These are phyloP conservation scores for Nakazawaea populi DNA, from an alignment of 805 yeast genomes.

Conservation along the genomic window DNA sequence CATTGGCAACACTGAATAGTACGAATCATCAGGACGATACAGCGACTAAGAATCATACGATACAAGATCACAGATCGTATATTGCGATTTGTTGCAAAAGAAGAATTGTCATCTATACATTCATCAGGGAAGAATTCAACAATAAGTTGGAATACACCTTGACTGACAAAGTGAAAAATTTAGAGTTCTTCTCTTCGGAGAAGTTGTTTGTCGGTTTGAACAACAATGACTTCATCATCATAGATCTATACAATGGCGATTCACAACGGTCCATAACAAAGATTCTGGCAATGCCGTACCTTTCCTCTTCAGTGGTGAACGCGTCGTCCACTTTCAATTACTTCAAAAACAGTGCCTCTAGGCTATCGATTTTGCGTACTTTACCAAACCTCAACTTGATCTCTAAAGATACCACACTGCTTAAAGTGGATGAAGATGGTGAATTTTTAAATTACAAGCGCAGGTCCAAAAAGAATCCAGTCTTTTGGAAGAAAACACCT, in stretches of 20 bases:
- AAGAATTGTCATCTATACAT: slow-evolving; percentile 17
- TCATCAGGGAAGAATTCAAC: slow-evolving; percentile 17
- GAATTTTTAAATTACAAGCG: slow-evolving; percentile 6
- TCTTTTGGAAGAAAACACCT: slow-evolving; percentile 21
- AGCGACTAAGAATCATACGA: not conserved
- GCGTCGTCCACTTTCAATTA: slow-evolving; percentile 10
- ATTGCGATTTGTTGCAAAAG: slow-evolving; percentile 16
- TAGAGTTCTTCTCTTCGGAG: slow-evolving; percentile 20
- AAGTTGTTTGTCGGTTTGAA: slow-evolving; percentile 16
- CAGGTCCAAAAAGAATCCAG: slow-evolving; percentile 7
- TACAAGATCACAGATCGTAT: slow-evolving; percentile 10
- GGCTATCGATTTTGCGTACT: slow-evolving; percentile 4
- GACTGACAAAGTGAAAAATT: slow-evolving; percentile 17
- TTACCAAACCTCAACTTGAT: slow-evolving; percentile 7
- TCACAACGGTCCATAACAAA: slow-evolving; percentile 1
- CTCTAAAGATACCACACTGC: slow-evolving; percentile 9
- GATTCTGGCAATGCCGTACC: slow-evolving; percentile 4
- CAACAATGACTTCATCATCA: slow-evolving; percentile 18
- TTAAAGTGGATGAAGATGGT: slow-evolving; percentile 5
- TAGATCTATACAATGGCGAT: slow-evolving; percentile 9
- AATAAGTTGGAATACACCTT: slow-evolving; percentile 19
- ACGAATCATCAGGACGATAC: slow-evolving; percentile 7
- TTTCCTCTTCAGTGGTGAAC: slow-evolving; percentile 8
- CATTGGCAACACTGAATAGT: slow-evolving; percentile 23
- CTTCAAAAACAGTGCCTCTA: slow-evolving; percentile 11